Conservation (phyloP, 1,139 yeast genomes). For the Zygosaccharomyces pseudobailii region DNA sequence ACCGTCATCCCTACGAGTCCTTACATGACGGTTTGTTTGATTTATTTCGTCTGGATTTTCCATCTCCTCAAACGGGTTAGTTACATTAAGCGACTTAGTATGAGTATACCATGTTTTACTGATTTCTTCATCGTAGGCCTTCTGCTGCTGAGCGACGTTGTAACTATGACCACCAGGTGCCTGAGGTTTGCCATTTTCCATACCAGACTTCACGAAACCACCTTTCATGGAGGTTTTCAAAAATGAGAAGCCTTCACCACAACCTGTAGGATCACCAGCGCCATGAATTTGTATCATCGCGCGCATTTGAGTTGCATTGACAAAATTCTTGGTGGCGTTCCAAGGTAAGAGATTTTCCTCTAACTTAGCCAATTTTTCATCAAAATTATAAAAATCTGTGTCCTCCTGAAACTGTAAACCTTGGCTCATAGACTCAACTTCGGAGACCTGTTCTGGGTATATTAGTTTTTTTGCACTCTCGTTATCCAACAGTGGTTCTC, state of each 20-base stretch:
- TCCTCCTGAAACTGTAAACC: constrained; percentile 85
- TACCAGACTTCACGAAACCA: constrained; percentile 68
- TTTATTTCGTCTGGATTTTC: constrained; percentile 36
- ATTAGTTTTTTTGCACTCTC: constrained; percentile 82
- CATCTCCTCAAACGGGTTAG: constrained; percentile 40
- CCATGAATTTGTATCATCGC: constrained; percentile 95
- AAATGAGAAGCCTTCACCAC: constrained; percentile 87
- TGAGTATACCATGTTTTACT: constrained; percentile 89
- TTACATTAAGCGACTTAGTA: constrained; percentile 54
- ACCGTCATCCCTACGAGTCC: constrained; percentile 27
- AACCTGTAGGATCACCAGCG: constrained; percentile 95
- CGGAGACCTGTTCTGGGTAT: constrained; percentile 84
- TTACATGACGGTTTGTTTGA: constrained; percentile 33
- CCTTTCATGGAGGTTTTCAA: constrained; percentile 92
- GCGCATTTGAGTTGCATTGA: constrained; percentile 91
- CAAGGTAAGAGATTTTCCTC: constrained; percentile 92
- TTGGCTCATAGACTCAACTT: constrained; percentile 88
- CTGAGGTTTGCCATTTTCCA: constrained; percentile 20
- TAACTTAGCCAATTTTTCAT: constrained; percentile 44
- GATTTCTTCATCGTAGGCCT: constrained; percentile 87
- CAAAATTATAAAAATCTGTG: constrained; percentile 50
- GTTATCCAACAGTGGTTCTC: constrained; percentile 68
- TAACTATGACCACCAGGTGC: constrained; percentile 57
- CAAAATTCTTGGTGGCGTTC: constrained; percentile 86
- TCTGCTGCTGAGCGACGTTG: constrained; percentile 83